A percentile compares a stretch with the other conserved stretches of the same genome.
Evolutionary conservation across 2,329 filamentous ascomycete species (phyloP).

Genomic region (Penicillium sclerotiorum): DNA sequence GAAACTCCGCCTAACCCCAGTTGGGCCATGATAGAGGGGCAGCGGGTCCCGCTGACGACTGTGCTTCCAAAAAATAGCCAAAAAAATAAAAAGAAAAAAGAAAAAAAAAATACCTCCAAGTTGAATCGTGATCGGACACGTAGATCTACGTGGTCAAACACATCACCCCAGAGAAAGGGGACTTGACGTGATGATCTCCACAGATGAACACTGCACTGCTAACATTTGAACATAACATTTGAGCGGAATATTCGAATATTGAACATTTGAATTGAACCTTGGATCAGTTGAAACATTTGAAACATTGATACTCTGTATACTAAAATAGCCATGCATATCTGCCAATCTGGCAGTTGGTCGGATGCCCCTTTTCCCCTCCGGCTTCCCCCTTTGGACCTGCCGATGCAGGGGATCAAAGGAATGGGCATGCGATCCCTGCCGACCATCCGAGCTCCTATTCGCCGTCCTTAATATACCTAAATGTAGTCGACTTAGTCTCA

Average conservation of each 20-base stretch:
- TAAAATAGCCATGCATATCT: background rate
- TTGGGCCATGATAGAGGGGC: conserved; percentile 10
- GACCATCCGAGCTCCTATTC: background rate
- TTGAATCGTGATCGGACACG: background rate
- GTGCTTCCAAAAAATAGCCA: too few species aligned
- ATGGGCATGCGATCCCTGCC: conserved; percentile 4
- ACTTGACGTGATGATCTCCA: too few species aligned
- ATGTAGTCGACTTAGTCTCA: too few species aligned
- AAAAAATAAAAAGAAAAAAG: too few species aligned
- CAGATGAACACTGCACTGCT: too few species aligned
- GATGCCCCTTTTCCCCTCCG: conserved; percentile 11
- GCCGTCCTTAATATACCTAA: background rate
- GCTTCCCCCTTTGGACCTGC: conserved; percentile 24
- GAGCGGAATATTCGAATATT: too few species aligned
- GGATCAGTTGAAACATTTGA: too few species aligned
- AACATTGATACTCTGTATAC: background rate
- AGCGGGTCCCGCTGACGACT: conserved; percentile 25
- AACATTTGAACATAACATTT: too few species aligned
- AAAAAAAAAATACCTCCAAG: background rate
- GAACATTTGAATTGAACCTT: too few species aligned
- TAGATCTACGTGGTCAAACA: background rate
- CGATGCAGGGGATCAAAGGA: conserved; percentile 5
- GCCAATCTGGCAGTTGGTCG: conserved; percentile 18
- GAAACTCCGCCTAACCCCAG: conserved; percentile 23
- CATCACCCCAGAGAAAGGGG: too few species aligned